phyloP scores from a whole-genome alignment of 306 rosid species.

The Pterocarpus macrocarpus region DNA sequence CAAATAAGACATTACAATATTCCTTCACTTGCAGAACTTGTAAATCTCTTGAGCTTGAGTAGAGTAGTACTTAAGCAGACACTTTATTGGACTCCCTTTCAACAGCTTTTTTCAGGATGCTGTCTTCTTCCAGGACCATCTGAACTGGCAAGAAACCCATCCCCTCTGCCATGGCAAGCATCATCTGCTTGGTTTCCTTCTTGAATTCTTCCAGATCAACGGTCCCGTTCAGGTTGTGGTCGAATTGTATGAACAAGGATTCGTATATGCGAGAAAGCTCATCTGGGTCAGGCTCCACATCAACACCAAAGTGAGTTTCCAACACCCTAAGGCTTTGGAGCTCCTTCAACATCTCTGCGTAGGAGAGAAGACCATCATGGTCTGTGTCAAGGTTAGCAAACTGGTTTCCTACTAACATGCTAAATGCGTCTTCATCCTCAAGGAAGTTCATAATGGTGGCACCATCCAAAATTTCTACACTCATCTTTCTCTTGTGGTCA shows the following conservation, averaged over 20 bases:
- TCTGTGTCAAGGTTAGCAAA: conserved; percentile 69
- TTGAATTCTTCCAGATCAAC: conserved; percentile 76
- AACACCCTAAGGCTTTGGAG: conserved; percentile 67
- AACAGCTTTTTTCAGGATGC: conserved; percentile 75
- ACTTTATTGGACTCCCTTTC: conserved; percentile 58
- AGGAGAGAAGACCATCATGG: conserved; percentile 70
- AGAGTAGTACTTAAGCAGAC: conserved; percentile 32
- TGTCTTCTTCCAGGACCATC: conserved; percentile 72
- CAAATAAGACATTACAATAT: neutral
- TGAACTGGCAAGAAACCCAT: conserved; percentile 78
- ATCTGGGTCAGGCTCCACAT: conserved; percentile 63
- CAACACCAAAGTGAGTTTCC: conserved; percentile 76
- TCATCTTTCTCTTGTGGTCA: conserved; percentile 55
- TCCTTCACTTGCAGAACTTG: neutral
- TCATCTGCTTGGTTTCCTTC: conserved; percentile 72
- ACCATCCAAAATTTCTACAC: conserved; percentile 77
- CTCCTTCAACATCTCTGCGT: conserved; percentile 80
- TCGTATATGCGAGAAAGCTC: conserved; percentile 68
- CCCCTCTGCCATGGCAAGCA: conserved; percentile 87
- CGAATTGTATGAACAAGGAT: conserved; percentile 69
- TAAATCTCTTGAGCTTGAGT: conserved; percentile 3
- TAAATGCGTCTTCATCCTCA: conserved; percentile 79
- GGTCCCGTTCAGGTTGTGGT: conserved; percentile 65
- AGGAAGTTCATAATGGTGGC: conserved; percentile 72
- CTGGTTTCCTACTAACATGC: conserved; percentile 34